A percentile compares a stretch with the other conserved stretches of the same genome.
phyloP scores from a whole-genome alignment of 192 early-diverging fungal genomes.

The Podila verticillata region DNA sequence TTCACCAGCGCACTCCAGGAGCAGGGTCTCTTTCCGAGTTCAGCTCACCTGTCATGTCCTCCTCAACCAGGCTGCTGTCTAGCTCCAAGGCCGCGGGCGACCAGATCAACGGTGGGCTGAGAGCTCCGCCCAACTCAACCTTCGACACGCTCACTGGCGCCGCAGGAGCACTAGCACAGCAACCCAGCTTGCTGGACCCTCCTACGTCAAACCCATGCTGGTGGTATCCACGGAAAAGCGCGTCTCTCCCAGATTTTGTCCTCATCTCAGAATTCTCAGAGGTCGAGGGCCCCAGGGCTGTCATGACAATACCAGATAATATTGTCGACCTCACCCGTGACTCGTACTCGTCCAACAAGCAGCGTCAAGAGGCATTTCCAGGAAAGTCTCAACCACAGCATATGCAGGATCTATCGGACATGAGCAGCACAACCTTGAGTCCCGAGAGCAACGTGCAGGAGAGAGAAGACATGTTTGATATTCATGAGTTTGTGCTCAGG shows the following conservation, averaged over 20 bases:
- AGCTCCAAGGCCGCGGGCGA: background rate
- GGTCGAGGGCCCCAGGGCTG: slow-evolving; percentile 59
- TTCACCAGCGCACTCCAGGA: slow-evolving; percentile 10
- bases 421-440: slow-evolving; percentile 12
- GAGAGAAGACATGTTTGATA: slow-evolving; percentile 48
- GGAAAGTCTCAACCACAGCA: slow-evolving; percentile 10
- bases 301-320: slow-evolving; percentile 55
- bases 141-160: slow-evolving; percentile 3
- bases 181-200: slow-evolving; percentile 12
- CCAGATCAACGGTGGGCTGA: slow-evolving; percentile 3
- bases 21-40: slow-evolving; percentile 24
- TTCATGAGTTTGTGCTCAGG: slow-evolving; percentile 61
- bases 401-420: slow-evolving; percentile 14
- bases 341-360: slow-evolving; percentile 39
- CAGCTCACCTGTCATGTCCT: slow-evolving; percentile 3
- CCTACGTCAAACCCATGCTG: slow-evolving; percentile 9
- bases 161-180: background rate
- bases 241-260: slow-evolving; percentile 57
- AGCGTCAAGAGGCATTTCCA: slow-evolving; percentile 20
- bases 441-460: slow-evolving; percentile 13
- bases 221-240: slow-evolving; percentile 27
- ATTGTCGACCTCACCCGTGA: slow-evolving; percentile 47
- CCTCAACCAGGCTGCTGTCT: slow-evolving; percentile 1
- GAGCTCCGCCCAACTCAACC: slow-evolving; percentile 8
- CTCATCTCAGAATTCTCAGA: slow-evolving; percentile 65